These are phyloP conservation scores for Diplodia intermedia DNA, from an alignment of 2,329 filamentous ascomycete species.

Conservation along the genomic window DNA sequence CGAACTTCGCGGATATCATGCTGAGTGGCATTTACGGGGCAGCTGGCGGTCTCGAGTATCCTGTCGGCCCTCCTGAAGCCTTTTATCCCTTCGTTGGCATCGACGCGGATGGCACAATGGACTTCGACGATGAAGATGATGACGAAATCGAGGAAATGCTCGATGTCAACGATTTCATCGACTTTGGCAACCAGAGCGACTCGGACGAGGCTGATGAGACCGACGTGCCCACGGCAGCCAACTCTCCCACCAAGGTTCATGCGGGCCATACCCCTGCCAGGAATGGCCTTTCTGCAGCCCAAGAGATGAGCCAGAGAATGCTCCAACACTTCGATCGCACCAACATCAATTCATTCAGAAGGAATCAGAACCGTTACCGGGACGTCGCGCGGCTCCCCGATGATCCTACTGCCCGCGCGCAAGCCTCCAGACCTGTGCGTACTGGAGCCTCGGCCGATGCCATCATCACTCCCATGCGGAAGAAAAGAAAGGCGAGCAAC, in stretches of 20 bases:
- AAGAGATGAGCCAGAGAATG: conserved; percentile 39
- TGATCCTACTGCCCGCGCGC: conserved; percentile 46
- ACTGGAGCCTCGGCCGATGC: conserved; percentile 49
- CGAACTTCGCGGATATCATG: conserved; percentile 70
- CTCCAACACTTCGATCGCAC: conserved; percentile 51
- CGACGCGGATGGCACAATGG: conserved; percentile 62
- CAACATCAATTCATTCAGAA: conserved; percentile 51
- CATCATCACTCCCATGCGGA: conserved; percentile 49
- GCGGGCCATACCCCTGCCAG: conserved; percentile 44
- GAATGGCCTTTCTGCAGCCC: conserved; percentile 34
- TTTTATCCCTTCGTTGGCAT: conserved; percentile 72
- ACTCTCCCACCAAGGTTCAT: conserved; percentile 42
- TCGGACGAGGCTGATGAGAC: conserved; percentile 48
- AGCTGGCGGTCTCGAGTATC: conserved; percentile 59
- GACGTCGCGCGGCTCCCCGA: conserved; percentile 48
- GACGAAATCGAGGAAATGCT: conserved; percentile 61
- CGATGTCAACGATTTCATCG: conserved; percentile 49
- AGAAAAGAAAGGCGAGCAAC: conserved; percentile 36
- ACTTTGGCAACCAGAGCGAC: conserved; percentile 47
- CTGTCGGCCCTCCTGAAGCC: conserved; percentile 75
- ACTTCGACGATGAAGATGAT: conserved; percentile 66
- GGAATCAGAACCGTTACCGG: conserved; percentile 49
- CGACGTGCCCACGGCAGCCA: conserved; percentile 47
- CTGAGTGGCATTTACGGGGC: conserved; percentile 71
- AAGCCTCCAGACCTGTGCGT: conserved; percentile 47